Evolutionary conservation across 768 basidiomycete genomes (phyloP).

Genomic region (Lentinula lateritia): DNA sequence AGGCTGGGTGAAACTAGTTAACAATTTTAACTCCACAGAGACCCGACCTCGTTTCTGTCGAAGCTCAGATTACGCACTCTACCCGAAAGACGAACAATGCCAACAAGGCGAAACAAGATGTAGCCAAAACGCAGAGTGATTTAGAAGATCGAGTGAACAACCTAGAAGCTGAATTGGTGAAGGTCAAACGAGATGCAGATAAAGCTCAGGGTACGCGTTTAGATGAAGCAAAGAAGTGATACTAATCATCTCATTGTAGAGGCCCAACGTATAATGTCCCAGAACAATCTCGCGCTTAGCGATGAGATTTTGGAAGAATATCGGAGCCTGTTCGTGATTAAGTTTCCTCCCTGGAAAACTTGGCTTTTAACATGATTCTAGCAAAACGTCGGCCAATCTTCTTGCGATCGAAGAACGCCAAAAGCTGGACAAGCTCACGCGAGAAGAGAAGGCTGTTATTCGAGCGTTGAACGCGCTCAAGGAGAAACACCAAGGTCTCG

Average conservation of each 20-base stretch:
- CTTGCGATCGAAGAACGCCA: slow-evolving; percentile 87
- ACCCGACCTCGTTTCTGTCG: slow-evolving; percentile 78
- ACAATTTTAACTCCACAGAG: slow-evolving; percentile 39
- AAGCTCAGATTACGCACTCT: slow-evolving; percentile 86
- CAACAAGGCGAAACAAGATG: slow-evolving; percentile 52
- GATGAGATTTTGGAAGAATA: slow-evolving; percentile 88
- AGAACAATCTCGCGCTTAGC: slow-evolving; percentile 71
- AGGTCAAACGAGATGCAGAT: slow-evolving; percentile 64
- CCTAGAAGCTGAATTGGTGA: slow-evolving; percentile 60
- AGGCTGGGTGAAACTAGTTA: not conserved
- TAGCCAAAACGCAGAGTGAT: slow-evolving; percentile 47
- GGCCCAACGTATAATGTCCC: slow-evolving; percentile 66
- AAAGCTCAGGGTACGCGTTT: slow-evolving; percentile 64
- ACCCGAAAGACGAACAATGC: slow-evolving; percentile 75
- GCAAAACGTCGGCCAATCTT: slow-evolving; percentile 74
- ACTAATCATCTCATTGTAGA: slow-evolving; percentile 34
- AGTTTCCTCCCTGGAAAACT: not conserved
- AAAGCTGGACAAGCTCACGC: slow-evolving; percentile 67
- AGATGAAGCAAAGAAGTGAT: slow-evolving; percentile 2
- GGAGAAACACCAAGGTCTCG: slow-evolving; percentile 64
- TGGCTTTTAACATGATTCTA: slow-evolving; percentile 20
- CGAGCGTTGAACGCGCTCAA: slow-evolving; percentile 61
- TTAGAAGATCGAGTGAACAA: slow-evolving; percentile 44
- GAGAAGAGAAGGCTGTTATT: slow-evolving; percentile 74
- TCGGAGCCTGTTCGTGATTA: slow-evolving; percentile 56